phyloP scores from a whole-genome alignment of 768 basidiomycete genomes.

The Amanita muscaria region DNA sequence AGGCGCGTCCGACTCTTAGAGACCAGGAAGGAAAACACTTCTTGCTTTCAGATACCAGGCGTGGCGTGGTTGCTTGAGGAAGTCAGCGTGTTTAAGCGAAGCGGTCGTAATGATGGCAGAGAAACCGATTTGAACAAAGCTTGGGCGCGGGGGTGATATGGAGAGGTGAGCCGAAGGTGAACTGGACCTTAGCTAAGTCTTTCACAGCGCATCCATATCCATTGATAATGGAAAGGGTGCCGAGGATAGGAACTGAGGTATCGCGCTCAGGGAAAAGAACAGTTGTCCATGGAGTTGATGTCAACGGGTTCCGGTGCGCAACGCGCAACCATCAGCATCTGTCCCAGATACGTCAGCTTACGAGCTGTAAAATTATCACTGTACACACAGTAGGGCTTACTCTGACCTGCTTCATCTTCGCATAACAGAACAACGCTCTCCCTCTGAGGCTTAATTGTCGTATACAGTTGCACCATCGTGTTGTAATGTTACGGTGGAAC shows the following conservation, averaged over 20 bases:
- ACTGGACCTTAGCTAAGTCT: slow-evolving; percentile 68
- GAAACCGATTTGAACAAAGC: too few species aligned
- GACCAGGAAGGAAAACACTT: too few species aligned
- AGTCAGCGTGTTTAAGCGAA: too few species aligned
- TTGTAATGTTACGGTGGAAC: slow-evolving; percentile 98
- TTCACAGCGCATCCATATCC: slow-evolving; percentile 77
- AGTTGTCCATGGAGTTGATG: slow-evolving; percentile 59
- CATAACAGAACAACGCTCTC: slow-evolving; percentile 69
- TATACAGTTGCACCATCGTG: slow-evolving; percentile 97
- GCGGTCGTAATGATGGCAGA: too few species aligned
- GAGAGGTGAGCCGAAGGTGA: slow-evolving; percentile 65
- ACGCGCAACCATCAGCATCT: slow-evolving; percentile 87
- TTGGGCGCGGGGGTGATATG: slow-evolving; percentile 34
- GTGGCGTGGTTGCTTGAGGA: too few species aligned
- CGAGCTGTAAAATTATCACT: not conserved
- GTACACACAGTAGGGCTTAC: slow-evolving; percentile 83
- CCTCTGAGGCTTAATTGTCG: slow-evolving; percentile 79
- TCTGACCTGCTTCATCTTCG: slow-evolving; percentile 47
- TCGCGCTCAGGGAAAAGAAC: slow-evolving; percentile 52
- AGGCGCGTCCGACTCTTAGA: too few species aligned
- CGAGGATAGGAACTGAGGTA: slow-evolving; percentile 31
- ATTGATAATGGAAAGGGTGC: slow-evolving; percentile 69
- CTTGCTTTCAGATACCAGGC: too few species aligned
- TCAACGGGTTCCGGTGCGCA: slow-evolving; percentile 82
- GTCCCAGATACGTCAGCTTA: slow-evolving; percentile 7